Conservation (phyloP, 805 yeast genomes). For the Helenozyma rhizophorensis region DNA sequence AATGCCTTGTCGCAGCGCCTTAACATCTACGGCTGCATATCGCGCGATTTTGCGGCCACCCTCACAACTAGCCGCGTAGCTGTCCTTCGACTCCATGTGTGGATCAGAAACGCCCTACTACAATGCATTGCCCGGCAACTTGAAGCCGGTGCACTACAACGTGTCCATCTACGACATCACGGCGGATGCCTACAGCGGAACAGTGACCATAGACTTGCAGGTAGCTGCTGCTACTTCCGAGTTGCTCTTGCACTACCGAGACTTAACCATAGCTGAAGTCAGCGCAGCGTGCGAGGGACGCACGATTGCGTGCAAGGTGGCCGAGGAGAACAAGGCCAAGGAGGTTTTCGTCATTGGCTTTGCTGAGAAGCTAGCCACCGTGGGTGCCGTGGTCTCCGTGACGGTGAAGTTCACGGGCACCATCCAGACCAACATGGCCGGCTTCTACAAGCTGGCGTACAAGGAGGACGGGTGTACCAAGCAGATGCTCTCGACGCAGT, state of each 20-base stretch:
- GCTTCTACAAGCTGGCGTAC: constrained; percentile 49
- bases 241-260: constrained; percentile 47
- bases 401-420: constrained; percentile 35
- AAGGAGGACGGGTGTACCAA: constrained; percentile 33
- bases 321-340: constrained; percentile 42
- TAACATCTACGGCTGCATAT: too few relatives aligned
- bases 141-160: constrained; percentile 72
- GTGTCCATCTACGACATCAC: constrained; percentile 50
- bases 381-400: constrained; percentile 23
- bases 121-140: constrained; percentile 55
- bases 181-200: constrained; percentile 44
- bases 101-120: constrained; percentile 30
- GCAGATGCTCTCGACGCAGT: constrained; percentile 48
- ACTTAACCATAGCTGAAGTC: constrained; percentile 25
- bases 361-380: constrained; percentile 26
- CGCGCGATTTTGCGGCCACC: too few relatives aligned
- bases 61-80: too few relatives aligned
- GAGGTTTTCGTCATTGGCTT: constrained; percentile 66
- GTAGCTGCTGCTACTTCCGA: constrained; percentile 39
- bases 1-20: too few relatives aligned
- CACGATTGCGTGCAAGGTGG: constrained; percentile 19
- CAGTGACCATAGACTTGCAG: constrained; percentile 43
- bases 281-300: constrained; percentile 20
- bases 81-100: too few relatives aligned
- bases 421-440: constrained; percentile 55